Percentiles rank a stretch among this genome's conserved stretches.
phyloP scores from a whole-genome alignment of 2,329 filamentous ascomycete genomes.

The Aspergillus caelatus region DNA sequence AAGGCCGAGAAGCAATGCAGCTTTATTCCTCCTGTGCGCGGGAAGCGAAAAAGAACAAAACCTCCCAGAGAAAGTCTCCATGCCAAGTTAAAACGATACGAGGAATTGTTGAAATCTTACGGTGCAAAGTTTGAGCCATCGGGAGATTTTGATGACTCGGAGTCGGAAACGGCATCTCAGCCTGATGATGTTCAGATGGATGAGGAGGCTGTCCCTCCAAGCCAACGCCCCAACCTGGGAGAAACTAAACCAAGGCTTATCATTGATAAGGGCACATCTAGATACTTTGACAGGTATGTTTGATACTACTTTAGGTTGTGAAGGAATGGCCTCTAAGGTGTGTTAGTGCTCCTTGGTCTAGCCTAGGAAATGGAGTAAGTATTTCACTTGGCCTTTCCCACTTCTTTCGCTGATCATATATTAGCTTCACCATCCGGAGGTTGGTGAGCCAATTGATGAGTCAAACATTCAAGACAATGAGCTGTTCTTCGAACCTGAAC shows the following conservation, averaged over 20 bases:
- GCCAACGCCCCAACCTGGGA: not conserved
- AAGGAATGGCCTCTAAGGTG: not conserved
- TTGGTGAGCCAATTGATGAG: not conserved
- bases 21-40: not conserved
- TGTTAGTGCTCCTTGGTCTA: not conserved
- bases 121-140: not conserved
- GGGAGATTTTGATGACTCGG: not conserved
- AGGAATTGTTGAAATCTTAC: not conserved
- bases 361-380: not conserved
- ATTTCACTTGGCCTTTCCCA: not conserved
- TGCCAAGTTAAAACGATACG: not conserved
- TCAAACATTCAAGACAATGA: not conserved
- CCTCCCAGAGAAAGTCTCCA: conserved; percentile 9
- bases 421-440: not conserved
- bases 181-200: not conserved
- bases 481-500: not conserved
- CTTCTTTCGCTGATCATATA: not conserved
- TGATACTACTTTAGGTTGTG: not conserved
- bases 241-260: not conserved
- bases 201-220: not conserved
- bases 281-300: not conserved
- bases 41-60: not conserved
- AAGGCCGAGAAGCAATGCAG: not conserved
- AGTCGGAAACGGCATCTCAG: not conserved
- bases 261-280: not conserved